Percentiles rank a stretch among this genome's conserved stretches.
These are phyloP conservation scores for Penicillium janthinellum DNA, from an alignment of 2,329 filamentous ascomycete species.

Conservation along the genomic window DNA sequence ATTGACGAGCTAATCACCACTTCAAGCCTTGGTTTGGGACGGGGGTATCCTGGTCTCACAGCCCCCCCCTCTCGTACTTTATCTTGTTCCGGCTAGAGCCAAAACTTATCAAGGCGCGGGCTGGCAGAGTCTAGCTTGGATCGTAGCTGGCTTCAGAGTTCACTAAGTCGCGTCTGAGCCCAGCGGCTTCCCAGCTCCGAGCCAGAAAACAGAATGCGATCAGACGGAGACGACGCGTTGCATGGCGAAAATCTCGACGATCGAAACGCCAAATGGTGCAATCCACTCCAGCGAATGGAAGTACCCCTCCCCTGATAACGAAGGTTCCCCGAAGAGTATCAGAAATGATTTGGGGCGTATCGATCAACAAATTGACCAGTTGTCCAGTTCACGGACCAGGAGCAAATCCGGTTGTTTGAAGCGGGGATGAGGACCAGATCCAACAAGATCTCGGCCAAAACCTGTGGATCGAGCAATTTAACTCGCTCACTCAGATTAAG, in stretches of 20 bases:
- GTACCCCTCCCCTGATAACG: not conserved
- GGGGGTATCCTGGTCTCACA: not conserved
- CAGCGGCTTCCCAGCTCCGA: not conserved
- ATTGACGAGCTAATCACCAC: not conserved
- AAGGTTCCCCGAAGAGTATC: not conserved
- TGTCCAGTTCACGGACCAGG: not conserved
- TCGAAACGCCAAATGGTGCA: slow-evolving; percentile 2
- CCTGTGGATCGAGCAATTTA: slow-evolving; percentile 16
- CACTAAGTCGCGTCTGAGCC: slow-evolving; percentile 9
- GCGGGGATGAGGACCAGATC: slow-evolving; percentile 16
- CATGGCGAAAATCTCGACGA: not conserved
- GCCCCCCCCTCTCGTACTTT: slow-evolving; percentile 3
- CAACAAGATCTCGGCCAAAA: slow-evolving; percentile 13
- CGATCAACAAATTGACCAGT: not conserved
- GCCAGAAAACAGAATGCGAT: slow-evolving; percentile 16
- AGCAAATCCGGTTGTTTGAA: slow-evolving; percentile 1
- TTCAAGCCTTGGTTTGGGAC: not conserved
- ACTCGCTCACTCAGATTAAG: slow-evolving; percentile 8
- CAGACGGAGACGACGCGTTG: not conserved
- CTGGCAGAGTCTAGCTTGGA: not conserved
- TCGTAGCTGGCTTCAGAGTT: slow-evolving; percentile 5
- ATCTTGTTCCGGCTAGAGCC: slow-evolving; percentile 8
- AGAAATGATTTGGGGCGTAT: not conserved
- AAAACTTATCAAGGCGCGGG: not conserved
- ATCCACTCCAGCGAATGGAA: not conserved